Evolutionary conservation across 2,329 filamentous ascomycete species (phyloP).

Genomic region (Sclerotinia subarctica): DNA sequence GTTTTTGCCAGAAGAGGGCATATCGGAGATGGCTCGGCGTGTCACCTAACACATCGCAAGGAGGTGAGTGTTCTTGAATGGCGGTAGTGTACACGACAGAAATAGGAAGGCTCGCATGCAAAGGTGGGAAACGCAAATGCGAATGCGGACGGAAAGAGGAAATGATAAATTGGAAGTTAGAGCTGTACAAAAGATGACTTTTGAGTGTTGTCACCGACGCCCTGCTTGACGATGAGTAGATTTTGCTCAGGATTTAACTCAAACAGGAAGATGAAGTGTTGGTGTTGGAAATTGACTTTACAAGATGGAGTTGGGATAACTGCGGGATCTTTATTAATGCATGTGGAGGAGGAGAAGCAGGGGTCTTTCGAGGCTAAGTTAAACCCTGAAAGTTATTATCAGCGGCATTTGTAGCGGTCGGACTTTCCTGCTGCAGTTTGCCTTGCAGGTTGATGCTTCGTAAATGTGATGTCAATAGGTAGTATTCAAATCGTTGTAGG

Average conservation of each 20-base stretch:
- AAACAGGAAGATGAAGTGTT: not conserved
- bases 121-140: not conserved
- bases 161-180: not conserved
- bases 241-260: not conserved
- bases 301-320: not conserved
- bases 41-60: slow-evolving; percentile 19
- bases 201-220: not conserved
- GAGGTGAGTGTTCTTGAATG: not conserved
- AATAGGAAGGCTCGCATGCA: slow-evolving; percentile 1
- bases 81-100: not conserved
- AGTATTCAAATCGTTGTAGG: not conserved
- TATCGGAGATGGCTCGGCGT: slow-evolving; percentile 19
- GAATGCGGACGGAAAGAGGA: not conserved
- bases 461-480: not conserved
- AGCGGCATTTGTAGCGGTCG: slow-evolving; percentile 2
- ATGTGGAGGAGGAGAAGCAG: slow-evolving; percentile 17
- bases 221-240: not conserved
- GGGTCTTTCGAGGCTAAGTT: slow-evolving; percentile 2
- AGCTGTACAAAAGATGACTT: not conserved
- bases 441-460: not conserved
- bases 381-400: not conserved
- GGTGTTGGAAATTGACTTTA: slow-evolving; percentile 8
- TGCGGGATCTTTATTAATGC: not conserved
- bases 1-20: slow-evolving; percentile 16
- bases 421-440: slow-evolving; percentile 4